Conservation (phyloP, 2,329 filamentous ascomycete genomes). For the Corynespora cassiicola region DNA sequence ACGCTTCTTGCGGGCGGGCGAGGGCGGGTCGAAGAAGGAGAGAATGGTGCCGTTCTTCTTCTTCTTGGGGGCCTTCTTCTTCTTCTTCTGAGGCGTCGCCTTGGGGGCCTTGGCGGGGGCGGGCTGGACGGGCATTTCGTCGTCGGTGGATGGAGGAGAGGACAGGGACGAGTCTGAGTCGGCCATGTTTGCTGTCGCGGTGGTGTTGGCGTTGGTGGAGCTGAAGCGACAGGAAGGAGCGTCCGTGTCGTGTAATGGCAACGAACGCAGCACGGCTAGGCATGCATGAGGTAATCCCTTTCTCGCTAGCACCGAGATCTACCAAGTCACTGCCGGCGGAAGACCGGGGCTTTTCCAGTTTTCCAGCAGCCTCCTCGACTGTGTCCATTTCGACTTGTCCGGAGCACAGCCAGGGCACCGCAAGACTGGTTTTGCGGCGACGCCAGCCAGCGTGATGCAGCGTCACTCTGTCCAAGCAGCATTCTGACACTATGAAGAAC, state of each 20-base stretch:
- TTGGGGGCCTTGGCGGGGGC: slow-evolving; percentile 31
- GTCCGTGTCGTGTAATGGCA: slow-evolving; percentile 22
- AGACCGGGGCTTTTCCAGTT: slow-evolving; percentile 15
- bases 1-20: slow-evolving; percentile 71
- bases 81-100: slow-evolving; percentile 32
- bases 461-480: no score
- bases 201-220: slow-evolving; percentile 25
- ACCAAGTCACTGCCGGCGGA: slow-evolving; percentile 21
- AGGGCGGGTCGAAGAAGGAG: slow-evolving; percentile 45
- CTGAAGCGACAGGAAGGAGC: slow-evolving; percentile 26
- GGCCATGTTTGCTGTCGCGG: slow-evolving; percentile 51
- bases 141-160: slow-evolving; percentile 65
- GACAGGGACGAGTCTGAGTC: slow-evolving; percentile 65
- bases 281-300: slow-evolving; percentile 45
- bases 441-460: no score
- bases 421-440: no score
- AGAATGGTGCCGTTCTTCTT: slow-evolving; percentile 43
- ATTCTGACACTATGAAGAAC: no score
- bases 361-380: no score
- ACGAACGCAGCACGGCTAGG: slow-evolving; percentile 35
- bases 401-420: no score
- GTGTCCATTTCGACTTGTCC: no score
- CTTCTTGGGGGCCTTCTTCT: slow-evolving; percentile 35
- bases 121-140: slow-evolving; percentile 53
- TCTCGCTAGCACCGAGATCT: slow-evolving; percentile 36